Base-by-base conservation (phyloP, 176 grass and related monocot genomes). In the Musa acuminata region DNA sequence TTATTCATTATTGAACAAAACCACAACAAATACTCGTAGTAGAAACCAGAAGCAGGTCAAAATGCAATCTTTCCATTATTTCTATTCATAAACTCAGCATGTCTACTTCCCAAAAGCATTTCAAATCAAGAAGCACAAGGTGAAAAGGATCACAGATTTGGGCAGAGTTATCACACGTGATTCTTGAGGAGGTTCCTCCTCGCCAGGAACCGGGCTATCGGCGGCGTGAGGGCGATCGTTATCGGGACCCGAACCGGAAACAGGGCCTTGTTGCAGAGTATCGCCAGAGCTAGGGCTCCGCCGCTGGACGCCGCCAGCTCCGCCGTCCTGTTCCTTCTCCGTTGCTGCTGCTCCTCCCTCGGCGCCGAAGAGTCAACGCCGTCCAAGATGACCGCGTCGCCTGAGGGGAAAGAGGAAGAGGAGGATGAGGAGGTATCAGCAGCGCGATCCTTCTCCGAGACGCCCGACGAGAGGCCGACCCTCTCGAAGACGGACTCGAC, bases 231-330 rank as follows among this genome's bases (percentile, higher is more conserved):
- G 20, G 87, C 95, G 70, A 98, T 83, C 35, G 95, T 98, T 64
- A 98, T 76, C 52, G 95, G 95, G 51, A 98, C 55, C 75, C 95
- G 80, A 52, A 98, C 86, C 3, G 90, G 95, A 53, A 98, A 55
- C 69, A 98, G 78, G 14, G 95, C 95, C 82, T 98, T 98, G 78
- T 98, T 98, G 84, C 95, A 98, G 13, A 98, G 53, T 21, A 98
- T 1, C 51, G 95, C 95, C 52, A 98, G 80, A 8, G 84, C 86
- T 6, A 98, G 75, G 24, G 88, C 84, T 8, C 90, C 90, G 52
- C 95, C 95, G 77, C 83, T 93, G 1, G 95, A 98, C 54, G 90
- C 88, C 53, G 79, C 88, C 50, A 93, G 80, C 67, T 88, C 95
- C 69, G 86, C 52, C 25, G 90, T 98, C 78, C 84, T 84, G 84